Evolutionary conservation across 805 yeast species (phyloP).

Genomic region (Candida quercuum): DNA sequence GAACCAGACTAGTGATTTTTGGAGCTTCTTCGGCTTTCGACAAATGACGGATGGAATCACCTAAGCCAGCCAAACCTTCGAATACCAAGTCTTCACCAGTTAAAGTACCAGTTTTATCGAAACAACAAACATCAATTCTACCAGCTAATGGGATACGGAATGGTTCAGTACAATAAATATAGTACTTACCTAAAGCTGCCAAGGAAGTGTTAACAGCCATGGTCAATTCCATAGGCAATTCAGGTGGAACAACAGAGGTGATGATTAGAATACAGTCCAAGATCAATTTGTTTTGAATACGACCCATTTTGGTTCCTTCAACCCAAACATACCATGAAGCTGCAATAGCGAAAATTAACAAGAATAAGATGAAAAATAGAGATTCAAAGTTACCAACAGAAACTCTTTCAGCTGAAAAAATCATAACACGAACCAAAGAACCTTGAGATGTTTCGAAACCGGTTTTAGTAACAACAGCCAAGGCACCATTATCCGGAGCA

Average conservation of each 20-base stretch:
- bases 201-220: slow-evolving; percentile 95
- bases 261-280: slow-evolving; percentile 93
- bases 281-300: slow-evolving; percentile 88
- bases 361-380: slow-evolving; percentile 82
- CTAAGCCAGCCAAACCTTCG: slow-evolving; percentile 91
- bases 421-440: slow-evolving; percentile 94
- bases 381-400: slow-evolving; percentile 96
- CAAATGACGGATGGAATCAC: slow-evolving; percentile 47
- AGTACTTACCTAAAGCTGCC: slow-evolving; percentile 80
- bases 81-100: slow-evolving; percentile 95
- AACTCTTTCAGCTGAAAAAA: slow-evolving; percentile 92
- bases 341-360: slow-evolving; percentile 85
- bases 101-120: slow-evolving; percentile 96
- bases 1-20: slow-evolving; percentile 56
- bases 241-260: slow-evolving; percentile 98
- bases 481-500: slow-evolving; percentile 84
- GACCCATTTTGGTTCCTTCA: slow-evolving; percentile 93
- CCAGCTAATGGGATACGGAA: slow-evolving; percentile 98
- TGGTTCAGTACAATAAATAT: slow-evolving; percentile 96
- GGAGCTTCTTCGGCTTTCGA: slow-evolving; percentile 60
- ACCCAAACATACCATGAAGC: slow-evolving; percentile 99
- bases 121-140: slow-evolving; percentile 96
- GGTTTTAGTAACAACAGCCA: slow-evolving; percentile 85
- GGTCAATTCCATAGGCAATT: slow-evolving; percentile 97
- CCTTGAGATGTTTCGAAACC: slow-evolving; percentile 99